phyloP scores from a whole-genome alignment of 768 basidiomycete genomes.

The Lenzites betulinus region DNA sequence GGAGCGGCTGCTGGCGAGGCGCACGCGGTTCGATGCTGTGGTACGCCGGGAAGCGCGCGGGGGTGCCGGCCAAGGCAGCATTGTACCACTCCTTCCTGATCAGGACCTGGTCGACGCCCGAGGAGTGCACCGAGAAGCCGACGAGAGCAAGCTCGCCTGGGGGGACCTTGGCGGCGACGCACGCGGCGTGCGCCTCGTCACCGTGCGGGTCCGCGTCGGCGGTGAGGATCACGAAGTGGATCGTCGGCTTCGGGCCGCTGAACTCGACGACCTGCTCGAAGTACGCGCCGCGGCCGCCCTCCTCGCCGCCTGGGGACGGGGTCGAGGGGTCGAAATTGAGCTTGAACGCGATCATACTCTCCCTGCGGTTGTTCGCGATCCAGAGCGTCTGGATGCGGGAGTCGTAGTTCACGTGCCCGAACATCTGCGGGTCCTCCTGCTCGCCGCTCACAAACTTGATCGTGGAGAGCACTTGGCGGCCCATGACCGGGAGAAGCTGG shows the following conservation, averaged over 20 bases:
- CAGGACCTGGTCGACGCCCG: slow-evolving; percentile 87
- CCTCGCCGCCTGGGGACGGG: slow-evolving; percentile 56
- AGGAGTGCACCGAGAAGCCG: slow-evolving; percentile 86
- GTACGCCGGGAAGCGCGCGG: slow-evolving; percentile 64
- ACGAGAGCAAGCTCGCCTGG: slow-evolving; percentile 80
- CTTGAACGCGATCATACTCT: slow-evolving; percentile 81
- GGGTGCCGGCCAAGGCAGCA: slow-evolving; percentile 54
- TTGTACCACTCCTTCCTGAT: slow-evolving; percentile 88
- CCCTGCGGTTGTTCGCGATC: slow-evolving; percentile 84
- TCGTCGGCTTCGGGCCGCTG: slow-evolving; percentile 78
- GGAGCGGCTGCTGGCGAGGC: slow-evolving; percentile 18
- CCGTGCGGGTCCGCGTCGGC: slow-evolving; percentile 82
- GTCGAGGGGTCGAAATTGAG: slow-evolving; percentile 64
- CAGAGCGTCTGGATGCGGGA: slow-evolving; percentile 83
- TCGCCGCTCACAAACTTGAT: slow-evolving; percentile 73
- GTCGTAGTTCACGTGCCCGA: slow-evolving; percentile 86
- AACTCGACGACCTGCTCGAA: slow-evolving; percentile 86
- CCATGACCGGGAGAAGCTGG: slow-evolving; percentile 78
- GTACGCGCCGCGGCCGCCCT: slow-evolving; percentile 50
- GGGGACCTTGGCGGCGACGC: slow-evolving; percentile 76
- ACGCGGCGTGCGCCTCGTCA: slow-evolving; percentile 82
- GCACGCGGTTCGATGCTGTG: slow-evolving; percentile 20
- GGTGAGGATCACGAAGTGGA: slow-evolving; percentile 87
- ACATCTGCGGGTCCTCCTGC: slow-evolving; percentile 82
- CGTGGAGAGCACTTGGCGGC: slow-evolving; percentile 72